Evolutionary conservation across 2,329 filamentous ascomycete genomes (phyloP).

Genomic region (Colletotrichum chlorophyti): DNA sequence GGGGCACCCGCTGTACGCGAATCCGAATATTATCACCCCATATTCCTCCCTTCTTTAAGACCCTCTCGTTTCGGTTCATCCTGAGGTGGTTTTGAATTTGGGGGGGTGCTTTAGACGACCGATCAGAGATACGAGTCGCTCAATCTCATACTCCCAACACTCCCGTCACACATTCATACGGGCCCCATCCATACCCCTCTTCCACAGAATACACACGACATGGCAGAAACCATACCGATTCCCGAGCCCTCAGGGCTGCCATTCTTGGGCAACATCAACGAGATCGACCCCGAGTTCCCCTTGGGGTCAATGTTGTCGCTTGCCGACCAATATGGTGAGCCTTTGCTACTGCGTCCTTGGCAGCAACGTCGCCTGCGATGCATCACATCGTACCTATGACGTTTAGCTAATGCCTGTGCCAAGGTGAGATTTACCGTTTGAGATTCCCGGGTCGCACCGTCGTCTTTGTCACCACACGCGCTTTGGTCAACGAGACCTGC

Average conservation of each 20-base stretch:
- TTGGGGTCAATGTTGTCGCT: slow-evolving; percentile 62
- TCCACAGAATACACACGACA: background rate
- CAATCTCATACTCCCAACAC: too few relatives aligned
- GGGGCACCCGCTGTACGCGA: background rate
- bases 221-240: slow-evolving; percentile 27
- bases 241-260: slow-evolving; percentile 65
- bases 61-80: background rate
- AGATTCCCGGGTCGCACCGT: slow-evolving; percentile 54
- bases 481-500: slow-evolving; percentile 67
- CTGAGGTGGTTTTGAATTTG: background rate
- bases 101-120: too few relatives aligned
- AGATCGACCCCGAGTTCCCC: slow-evolving; percentile 67
- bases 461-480: slow-evolving; percentile 59
- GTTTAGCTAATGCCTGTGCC: background rate
- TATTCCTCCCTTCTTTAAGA: background rate
- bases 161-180: background rate
- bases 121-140: background rate
- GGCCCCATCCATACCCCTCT: too few relatives aligned
- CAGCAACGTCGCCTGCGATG: too few relatives aligned
- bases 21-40: slow-evolving; percentile 15
- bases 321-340: slow-evolving; percentile 70
- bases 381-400: background rate
- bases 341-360: too few relatives aligned
- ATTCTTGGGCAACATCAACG: slow-evolving; percentile 69
- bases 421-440: slow-evolving; percentile 67